Evolutionary conservation across 2,329 filamentous ascomycete species (phyloP).

Genomic region (Didymella glomerata): DNA sequence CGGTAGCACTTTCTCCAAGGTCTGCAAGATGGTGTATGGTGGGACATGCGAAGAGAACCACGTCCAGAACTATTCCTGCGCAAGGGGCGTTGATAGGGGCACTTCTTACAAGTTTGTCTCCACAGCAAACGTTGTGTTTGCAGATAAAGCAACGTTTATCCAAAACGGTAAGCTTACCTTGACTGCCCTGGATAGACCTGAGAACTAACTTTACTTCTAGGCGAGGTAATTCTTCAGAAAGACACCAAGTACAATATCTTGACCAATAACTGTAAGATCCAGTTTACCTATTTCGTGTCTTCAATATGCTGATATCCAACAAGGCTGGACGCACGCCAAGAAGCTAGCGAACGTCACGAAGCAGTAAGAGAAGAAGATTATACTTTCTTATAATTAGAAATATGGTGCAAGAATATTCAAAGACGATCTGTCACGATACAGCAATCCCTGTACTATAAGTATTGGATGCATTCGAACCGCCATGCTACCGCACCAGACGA

Average conservation of each 20-base stretch:
- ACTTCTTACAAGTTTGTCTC: not conserved
- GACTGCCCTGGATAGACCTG: not conserved
- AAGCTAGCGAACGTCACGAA: not conserved
- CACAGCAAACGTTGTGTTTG: not conserved
- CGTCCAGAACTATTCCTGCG: not conserved
- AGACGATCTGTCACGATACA: not conserved
- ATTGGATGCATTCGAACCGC: too few species aligned
- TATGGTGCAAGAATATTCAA: too few species aligned
- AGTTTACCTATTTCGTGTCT: not conserved
- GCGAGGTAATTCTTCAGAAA: not conserved
- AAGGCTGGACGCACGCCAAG: not conserved
- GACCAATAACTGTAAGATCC: not conserved
- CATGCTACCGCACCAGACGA: too few species aligned
- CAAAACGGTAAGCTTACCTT: not conserved
- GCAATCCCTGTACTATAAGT: too few species aligned
- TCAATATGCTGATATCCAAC: not conserved
- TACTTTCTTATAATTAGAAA: too few species aligned
- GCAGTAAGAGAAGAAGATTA: too few species aligned
- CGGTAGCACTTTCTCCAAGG: not conserved
- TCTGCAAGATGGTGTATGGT: not conserved
- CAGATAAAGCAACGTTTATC: not conserved
- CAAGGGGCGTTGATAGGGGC: not conserved
- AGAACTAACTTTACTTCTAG: not conserved
- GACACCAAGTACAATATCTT: not conserved
- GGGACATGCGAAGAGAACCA: not conserved